A percentile compares a stretch with the other conserved stretches of the same genome.
These are phyloP conservation scores for Cercospora sp. DNA, from an alignment of 2,329 filamentous ascomycete genomes.

Conservation along the genomic window DNA sequence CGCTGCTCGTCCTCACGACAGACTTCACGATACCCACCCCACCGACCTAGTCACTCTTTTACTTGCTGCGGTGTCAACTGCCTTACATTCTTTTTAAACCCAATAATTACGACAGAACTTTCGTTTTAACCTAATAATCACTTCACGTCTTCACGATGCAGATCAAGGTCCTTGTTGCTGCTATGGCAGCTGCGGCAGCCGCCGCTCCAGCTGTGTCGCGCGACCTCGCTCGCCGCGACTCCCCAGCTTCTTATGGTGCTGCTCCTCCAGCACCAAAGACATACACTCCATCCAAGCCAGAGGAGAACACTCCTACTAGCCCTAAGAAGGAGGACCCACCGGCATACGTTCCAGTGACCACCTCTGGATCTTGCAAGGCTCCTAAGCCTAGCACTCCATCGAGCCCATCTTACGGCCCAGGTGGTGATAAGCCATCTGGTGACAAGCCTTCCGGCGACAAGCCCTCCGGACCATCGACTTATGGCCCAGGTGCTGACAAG, in stretches of 20 bases:
- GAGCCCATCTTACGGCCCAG: neutral
- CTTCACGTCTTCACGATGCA: conserved; percentile 1
- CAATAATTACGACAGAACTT: conserved; percentile 1
- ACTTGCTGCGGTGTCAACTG: conserved; percentile 1
- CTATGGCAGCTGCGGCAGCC: neutral
- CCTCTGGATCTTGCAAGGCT: neutral
- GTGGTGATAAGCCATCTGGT: neutral
- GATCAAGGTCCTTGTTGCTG: conserved; percentile 1
- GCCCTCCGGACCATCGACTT: neutral
- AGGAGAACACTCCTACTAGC: neutral
- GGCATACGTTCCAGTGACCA: neutral
- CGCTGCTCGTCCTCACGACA: neutral
- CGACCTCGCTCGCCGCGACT: neutral
- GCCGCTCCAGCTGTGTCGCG: neutral
- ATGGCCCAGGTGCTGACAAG: neutral
- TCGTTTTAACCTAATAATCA: conserved; percentile 4
- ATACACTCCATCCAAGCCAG: neutral
- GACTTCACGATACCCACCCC: neutral
- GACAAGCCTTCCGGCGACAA: neutral
- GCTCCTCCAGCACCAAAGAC: neutral
- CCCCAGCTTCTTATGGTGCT: neutral
- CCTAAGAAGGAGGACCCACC: neutral
- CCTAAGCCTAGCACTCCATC: neutral
- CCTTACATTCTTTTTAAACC: conserved; percentile 1
- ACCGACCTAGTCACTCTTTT: conserved; percentile 4